Percentiles rank a stretch among this genome's conserved stretches.
These are phyloP conservation scores for Gremmenia infestans DNA, from an alignment of 2,329 filamentous ascomycete species.

Conservation along the genomic window DNA sequence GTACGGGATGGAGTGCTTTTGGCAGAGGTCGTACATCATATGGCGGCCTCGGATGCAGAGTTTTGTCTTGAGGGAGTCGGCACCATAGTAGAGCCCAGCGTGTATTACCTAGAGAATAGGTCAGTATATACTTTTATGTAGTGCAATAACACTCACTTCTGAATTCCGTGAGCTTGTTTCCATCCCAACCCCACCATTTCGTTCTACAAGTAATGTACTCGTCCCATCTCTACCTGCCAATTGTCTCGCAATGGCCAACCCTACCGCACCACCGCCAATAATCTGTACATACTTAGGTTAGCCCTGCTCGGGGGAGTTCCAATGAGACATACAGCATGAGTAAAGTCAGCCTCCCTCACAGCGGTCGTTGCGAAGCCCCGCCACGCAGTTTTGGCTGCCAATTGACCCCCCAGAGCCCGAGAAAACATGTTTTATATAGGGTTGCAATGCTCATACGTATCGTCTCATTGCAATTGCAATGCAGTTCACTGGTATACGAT, in stretches of 20 bases:
- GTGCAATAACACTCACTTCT: constrained; percentile 38
- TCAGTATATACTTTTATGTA: not conserved
- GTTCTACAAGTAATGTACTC: constrained; percentile 62
- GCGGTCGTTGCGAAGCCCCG: constrained; percentile 25
- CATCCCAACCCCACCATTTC: constrained; percentile 58
- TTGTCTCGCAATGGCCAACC: constrained; percentile 60
- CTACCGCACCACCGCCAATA: constrained; percentile 64
- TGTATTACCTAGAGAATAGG: constrained; percentile 69
- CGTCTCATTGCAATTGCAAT: no score
- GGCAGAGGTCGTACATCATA: constrained; percentile 76
- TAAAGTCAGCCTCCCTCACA: constrained; percentile 27
- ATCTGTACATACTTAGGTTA: constrained; percentile 18
- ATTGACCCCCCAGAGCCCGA: constrained; percentile 9
- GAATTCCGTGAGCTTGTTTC: constrained; percentile 70
- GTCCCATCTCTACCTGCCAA: constrained; percentile 54
- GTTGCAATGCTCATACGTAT: not conserved
- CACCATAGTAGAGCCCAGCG: constrained; percentile 70
- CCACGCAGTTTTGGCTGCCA: constrained; percentile 4
- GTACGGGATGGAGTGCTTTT: constrained; percentile 60
- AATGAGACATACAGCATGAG: constrained; percentile 29
- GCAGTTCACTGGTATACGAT: no score
- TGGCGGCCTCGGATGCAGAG: constrained; percentile 76
- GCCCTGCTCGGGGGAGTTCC: not conserved
- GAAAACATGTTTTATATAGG: constrained; percentile 10
- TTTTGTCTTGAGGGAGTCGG: constrained; percentile 68